Evolutionary conservation across 2,329 filamentous ascomycete genomes (phyloP).

Genomic region (Paecilomyces sp.): DNA sequence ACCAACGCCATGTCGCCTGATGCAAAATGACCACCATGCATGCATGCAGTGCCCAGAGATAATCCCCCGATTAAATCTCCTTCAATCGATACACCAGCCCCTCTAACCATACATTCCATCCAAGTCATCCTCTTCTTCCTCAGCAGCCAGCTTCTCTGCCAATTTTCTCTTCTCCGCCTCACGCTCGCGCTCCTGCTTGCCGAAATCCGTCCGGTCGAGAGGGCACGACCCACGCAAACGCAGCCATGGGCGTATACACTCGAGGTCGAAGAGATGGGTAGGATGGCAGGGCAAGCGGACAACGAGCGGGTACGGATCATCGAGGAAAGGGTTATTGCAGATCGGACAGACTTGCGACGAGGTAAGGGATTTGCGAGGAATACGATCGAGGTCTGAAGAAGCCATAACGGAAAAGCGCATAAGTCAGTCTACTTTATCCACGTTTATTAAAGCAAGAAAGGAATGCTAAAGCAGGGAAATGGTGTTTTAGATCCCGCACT

Average conservation of each 20-base stretch:
- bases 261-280: slow-evolving; percentile 57
- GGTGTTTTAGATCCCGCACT: slow-evolving; percentile 5
- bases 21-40: not conserved
- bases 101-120: slow-evolving; percentile 39
- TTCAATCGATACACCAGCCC: not conserved
- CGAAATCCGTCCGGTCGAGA: slow-evolving; percentile 52
- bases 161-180: slow-evolving; percentile 46
- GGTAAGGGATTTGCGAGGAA: slow-evolving; percentile 50
- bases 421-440: not conserved
- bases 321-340: slow-evolving; percentile 53
- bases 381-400: slow-evolving; percentile 46
- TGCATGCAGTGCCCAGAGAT: not conserved
- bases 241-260: slow-evolving; percentile 59
- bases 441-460: no score
- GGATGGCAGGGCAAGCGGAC: slow-evolving; percentile 56
- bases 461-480: not conserved
- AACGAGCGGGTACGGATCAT: slow-evolving; percentile 58
- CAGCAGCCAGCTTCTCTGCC: slow-evolving; percentile 37
- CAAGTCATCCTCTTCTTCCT: slow-evolving; percentile 41
- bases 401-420: not conserved
- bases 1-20: not conserved
- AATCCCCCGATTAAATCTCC: not conserved
- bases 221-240: slow-evolving; percentile 58
- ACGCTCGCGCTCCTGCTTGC: slow-evolving; percentile 48
- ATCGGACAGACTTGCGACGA: slow-evolving; percentile 51